Base-by-base conservation (phyloP, 768 basidiomycete genomes). In the Russula sp. region DNA sequence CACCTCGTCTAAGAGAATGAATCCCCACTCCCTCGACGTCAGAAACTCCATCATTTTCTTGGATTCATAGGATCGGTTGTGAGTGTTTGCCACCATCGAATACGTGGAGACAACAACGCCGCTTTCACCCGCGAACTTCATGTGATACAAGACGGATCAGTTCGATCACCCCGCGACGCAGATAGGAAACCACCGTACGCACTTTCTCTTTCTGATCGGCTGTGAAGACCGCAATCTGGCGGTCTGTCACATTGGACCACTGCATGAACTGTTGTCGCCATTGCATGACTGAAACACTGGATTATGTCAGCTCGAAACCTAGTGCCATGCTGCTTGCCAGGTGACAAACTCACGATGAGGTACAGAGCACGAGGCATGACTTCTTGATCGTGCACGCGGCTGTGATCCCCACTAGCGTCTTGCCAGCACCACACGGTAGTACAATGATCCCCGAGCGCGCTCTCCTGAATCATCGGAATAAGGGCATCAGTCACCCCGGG, bases 21-120 rank as follows among this genome's bases (percentile, higher is more conserved):
- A 98, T 10, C 97, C 97, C 97, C 97, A 99, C 76, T 99, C 97
- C 59, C 96, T 81, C n/a, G 93, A 94, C 32, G 93, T 93, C 51
- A 99, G 75, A 73, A 98, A 99, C 69, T 99, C 95, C 97, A 99
- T 99, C 92, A 98, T 98, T 80, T 98, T 97, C 79, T 97, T 94
- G 20, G 97, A 92, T 72, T 96, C 94, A 73, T 98, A 94, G n/a
- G 97, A 97, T 69, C 97, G 86, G 74, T 98, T 97, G 72, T 94
- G 92, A 3, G 94, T 97, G 74, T 98, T 98, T 34, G 97, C 96
- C 57, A 99, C 95, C 97, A 99, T 99, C 5, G 96, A 98, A 74
- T 99, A 99, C 13, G 97, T 98, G 36, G 96, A 98, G 28, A 99
- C 90, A 36, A 99, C 95, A 67, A 99, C 98, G 40, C 97, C 97